Evolutionary conservation across 176 grass and related monocot genomes (phyloP).

Genomic region (Zea mays): Zm-B73-REFERENCE-NAM-5.0 NC_050103.1:13079001-13079500

Average conservation of each 20-base stretch:
- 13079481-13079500: neutral
- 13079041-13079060: too few relatives aligned
- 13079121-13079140: too few relatives aligned
- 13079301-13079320: slow-evolving; percentile 20
- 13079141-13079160: too few relatives aligned
- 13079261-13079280: neutral
- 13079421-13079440: neutral
- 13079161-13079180: too few relatives aligned
- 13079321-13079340: slow-evolving; percentile 37
- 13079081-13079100: too few relatives aligned
- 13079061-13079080: too few relatives aligned
- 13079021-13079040: too few relatives aligned
- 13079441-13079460: neutral
- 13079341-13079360: slow-evolving; percentile 24
- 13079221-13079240: too few relatives aligned
- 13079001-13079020: neutral
- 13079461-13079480: neutral
- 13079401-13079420: neutral
- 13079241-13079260: neutral
- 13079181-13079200: too few relatives aligned
- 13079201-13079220: too few relatives aligned
- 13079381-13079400: slow-evolving; percentile 26
- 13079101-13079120: too few relatives aligned
- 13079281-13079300: slow-evolving; percentile 6
- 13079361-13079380: neutral